Conservation (phyloP, 2,329 filamentous ascomycete genomes). For the Aureobasidium musti region DNA sequence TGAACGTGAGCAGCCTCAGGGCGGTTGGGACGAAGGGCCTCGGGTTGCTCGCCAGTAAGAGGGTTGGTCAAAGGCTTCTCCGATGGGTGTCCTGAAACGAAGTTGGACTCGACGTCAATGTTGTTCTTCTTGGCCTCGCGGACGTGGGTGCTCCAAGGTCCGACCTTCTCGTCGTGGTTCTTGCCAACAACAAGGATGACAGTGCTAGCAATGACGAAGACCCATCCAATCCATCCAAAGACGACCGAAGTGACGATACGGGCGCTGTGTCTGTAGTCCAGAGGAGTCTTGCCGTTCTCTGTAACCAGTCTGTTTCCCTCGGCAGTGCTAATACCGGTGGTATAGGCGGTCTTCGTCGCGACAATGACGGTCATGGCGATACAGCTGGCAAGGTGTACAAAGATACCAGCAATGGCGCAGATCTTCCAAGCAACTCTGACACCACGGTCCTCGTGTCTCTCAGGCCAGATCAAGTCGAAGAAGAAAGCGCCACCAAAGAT, state of each 20-base stretch:
- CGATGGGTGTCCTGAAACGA: conserved; percentile 7
- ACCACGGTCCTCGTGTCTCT: conserved; percentile 51
- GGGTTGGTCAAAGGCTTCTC: conserved; percentile 27
- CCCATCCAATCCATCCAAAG: conserved; percentile 56
- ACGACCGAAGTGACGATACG: conserved; percentile 55
- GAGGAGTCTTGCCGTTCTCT: conserved; percentile 41
- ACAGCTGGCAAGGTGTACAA: conserved; percentile 52
- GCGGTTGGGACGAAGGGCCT: conserved; percentile 5
- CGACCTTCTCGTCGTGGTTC: conserved; percentile 44
- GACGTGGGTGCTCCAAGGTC: conserved; percentile 46
- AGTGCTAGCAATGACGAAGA: conserved; percentile 41
- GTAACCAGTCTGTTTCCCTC: conserved; percentile 38
- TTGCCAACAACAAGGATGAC: conserved; percentile 45
- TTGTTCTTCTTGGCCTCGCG: conserved; percentile 30
- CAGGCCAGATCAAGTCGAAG: conserved; percentile 64
- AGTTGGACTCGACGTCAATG: conserved; percentile 22
- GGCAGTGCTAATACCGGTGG: conserved; percentile 46
- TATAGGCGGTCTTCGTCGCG: conserved; percentile 49
- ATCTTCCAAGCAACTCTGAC: conserved; percentile 59
- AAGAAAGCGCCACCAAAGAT: conserved; percentile 63
- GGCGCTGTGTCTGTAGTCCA: conserved; percentile 53
- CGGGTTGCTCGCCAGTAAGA: conserved; percentile 15
- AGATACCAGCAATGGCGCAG: conserved; percentile 52
- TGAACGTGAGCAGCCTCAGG: conserved; percentile 12
- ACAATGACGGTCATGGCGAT: conserved; percentile 56